These are phyloP conservation scores for Zelonia costaricensis DNA, from an alignment of 208 protist species.

Conservation along the genomic window DNA sequence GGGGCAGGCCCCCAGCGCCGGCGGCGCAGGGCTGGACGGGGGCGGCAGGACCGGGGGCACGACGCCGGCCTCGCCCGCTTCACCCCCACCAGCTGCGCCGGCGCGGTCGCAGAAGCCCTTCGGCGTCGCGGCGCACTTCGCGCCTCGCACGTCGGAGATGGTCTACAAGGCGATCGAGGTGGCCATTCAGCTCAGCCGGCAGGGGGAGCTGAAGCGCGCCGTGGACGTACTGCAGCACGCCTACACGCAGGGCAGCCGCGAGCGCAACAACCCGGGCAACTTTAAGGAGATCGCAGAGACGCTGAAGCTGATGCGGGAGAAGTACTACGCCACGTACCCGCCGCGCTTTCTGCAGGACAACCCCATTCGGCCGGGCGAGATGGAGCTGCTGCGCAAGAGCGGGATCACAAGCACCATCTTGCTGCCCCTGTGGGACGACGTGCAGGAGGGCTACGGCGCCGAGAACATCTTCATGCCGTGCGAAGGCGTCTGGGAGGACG, in stretches of 20 bases:
- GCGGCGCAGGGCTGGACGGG: not conserved
- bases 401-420: constrained; percentile 66
- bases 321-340: constrained; percentile 49
- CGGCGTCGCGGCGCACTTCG: constrained; percentile 29
- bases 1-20: not conserved
- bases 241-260: constrained; percentile 47
- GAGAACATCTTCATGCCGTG: constrained; percentile 88
- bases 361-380: constrained; percentile 64
- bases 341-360: constrained; percentile 89
- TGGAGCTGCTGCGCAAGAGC: constrained; percentile 75
- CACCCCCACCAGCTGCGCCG: not conserved
- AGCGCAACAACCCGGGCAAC: constrained; percentile 70
- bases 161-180: constrained; percentile 73
- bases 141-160: constrained; percentile 51
- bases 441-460: constrained; percentile 74
- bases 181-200: constrained; percentile 41
- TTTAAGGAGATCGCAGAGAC: constrained; percentile 64
- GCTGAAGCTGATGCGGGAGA: constrained; percentile 58
- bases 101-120: constrained; percentile 4
- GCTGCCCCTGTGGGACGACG: constrained; percentile 89
- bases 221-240: constrained; percentile 84
- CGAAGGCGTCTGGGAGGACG: constrained; percentile 59
- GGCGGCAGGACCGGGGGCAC: not conserved
- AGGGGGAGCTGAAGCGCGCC: constrained; percentile 75
- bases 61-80: not conserved